Percentiles rank a stretch among this genome's conserved stretches.
phyloP scores from a whole-genome alignment of 257 asterid genomes.

The Ilex aquifolium region DNA sequence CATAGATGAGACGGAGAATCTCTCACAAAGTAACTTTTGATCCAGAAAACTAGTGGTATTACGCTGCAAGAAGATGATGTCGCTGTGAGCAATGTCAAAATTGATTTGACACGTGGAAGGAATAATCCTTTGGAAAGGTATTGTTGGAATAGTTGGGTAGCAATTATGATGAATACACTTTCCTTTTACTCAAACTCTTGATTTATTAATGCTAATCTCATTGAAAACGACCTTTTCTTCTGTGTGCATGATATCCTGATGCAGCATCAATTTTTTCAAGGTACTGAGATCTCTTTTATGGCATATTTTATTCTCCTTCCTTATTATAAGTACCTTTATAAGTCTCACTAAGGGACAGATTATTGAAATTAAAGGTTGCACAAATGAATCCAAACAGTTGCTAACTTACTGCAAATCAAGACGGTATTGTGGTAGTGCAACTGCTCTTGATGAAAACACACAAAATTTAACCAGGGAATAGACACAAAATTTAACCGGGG shows the following conservation, averaged over 20 bases:
- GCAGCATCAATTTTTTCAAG: slow-evolving; percentile 83
- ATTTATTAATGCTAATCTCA: neutral
- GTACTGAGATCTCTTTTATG: slow-evolving; percentile 26
- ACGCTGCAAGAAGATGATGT: neutral
- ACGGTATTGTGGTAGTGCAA: too few relatives aligned
- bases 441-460: neutral
- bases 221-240: slow-evolving; percentile 9
- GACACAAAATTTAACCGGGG: neutral
- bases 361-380: neutral
- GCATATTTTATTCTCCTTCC: neutral
- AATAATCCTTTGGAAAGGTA: neutral
- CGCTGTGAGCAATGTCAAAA: neutral
- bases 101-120: neutral
- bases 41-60: neutral
- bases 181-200: neutral
- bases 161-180: neutral
- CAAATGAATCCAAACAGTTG: neutral
- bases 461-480: neutral
- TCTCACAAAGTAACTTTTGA: slow-evolving; percentile 18
- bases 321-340: too few relatives aligned
- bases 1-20: neutral
- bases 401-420: too few relatives aligned
- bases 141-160: neutral
- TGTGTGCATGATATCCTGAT: slow-evolving; percentile 21
- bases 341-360: neutral